Conservation (phyloP, 1,284 basidiomycete species). For the Fomes fomentarius region DNA sequence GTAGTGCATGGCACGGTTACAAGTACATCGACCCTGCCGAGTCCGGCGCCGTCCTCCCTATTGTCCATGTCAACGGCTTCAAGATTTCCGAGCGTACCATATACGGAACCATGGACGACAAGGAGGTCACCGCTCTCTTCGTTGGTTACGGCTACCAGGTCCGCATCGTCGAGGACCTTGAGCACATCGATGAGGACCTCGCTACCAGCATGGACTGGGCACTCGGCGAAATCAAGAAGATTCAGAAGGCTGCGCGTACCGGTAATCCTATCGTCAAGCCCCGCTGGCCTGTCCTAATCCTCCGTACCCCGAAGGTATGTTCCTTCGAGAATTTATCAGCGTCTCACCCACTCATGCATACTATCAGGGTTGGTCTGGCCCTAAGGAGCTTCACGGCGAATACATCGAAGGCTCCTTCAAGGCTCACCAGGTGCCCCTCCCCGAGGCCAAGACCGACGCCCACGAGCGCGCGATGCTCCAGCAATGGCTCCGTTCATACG, state of each 20-base stretch:
- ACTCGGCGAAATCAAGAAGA: slow-evolving; percentile 72
- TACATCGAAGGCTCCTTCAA: slow-evolving; percentile 79
- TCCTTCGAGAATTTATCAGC: background rate
- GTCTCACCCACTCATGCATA: background rate
- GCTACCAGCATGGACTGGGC: slow-evolving; percentile 86
- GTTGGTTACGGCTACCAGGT: slow-evolving; percentile 87
- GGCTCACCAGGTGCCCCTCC: slow-evolving; percentile 83
- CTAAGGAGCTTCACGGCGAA: slow-evolving; percentile 65
- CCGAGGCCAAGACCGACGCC: slow-evolving; percentile 62
- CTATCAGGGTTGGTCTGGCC: slow-evolving; percentile 64
- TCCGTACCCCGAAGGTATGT: slow-evolving; percentile 77
- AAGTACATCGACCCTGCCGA: slow-evolving; percentile 93
- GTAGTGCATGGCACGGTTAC: slow-evolving; percentile 80
- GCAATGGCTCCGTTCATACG: slow-evolving; percentile 73
- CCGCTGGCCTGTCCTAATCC: slow-evolving; percentile 83
- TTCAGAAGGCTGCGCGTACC: slow-evolving; percentile 77
- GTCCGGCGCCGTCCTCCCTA: slow-evolving; percentile 86
- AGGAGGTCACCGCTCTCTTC: slow-evolving; percentile 76
- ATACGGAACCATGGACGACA: slow-evolving; percentile 88
- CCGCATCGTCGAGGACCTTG: slow-evolving; percentile 77
- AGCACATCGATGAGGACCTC: slow-evolving; percentile 68
- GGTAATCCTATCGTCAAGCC: slow-evolving; percentile 82
- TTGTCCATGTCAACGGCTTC: slow-evolving; percentile 85
- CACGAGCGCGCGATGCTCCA: slow-evolving; percentile 68
- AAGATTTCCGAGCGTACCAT: slow-evolving; percentile 91